Base-by-base conservation (phyloP, 441 rosid genomes). In the Populus hybrid region DNA sequence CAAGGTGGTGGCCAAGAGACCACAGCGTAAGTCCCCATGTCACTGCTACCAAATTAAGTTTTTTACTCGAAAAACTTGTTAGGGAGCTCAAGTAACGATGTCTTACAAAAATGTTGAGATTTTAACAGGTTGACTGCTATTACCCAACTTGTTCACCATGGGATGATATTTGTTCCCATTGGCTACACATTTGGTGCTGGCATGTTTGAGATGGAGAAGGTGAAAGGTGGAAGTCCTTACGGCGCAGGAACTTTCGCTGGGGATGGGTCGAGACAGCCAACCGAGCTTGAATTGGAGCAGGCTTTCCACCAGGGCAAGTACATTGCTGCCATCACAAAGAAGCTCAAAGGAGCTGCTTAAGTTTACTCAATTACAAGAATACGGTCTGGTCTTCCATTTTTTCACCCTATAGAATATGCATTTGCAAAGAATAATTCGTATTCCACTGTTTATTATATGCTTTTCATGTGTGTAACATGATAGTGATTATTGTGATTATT, bases 1-100 rank as follows among this genome's bases (percentile, higher is more conserved):
- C 97, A 95, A 84, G 99, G 99, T 38, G 99, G 99, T 64, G 99
- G 99, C 63, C 99, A 95, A 76, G 99, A 95, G 87, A 95, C 99
- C 54, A 95, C 99, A 4, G 86, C 99, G 99, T 95, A 83, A 88
- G 94, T 77, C 74, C 74, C 61, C 20, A 8, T 46, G 18, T 61
- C 35, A 21, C 14, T 42, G 10, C 64, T 46, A 70, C 24, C 1
- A 10, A 73, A 46, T 71, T 35, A 36, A 38, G 36, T 20, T 36
- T 2, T 72, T 81, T 26, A 54, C 74, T 34, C 1, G 20, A 64
- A 67, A 40, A 35, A 24, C 57, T 23, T 10, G 7, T n/a, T 3
- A 74, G 28, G 16, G 14, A 28, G 24, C 40, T 50, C 75, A 69
- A 24, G 24, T 70, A 73, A 69, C 57, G 1, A 10, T 9, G 54